Evolutionary conservation across 371 early-diverging fungal species (phyloP), one percentile per base, ranked within the genome.

Genomic region (Apophysomyces trapeziformis): DNA sequence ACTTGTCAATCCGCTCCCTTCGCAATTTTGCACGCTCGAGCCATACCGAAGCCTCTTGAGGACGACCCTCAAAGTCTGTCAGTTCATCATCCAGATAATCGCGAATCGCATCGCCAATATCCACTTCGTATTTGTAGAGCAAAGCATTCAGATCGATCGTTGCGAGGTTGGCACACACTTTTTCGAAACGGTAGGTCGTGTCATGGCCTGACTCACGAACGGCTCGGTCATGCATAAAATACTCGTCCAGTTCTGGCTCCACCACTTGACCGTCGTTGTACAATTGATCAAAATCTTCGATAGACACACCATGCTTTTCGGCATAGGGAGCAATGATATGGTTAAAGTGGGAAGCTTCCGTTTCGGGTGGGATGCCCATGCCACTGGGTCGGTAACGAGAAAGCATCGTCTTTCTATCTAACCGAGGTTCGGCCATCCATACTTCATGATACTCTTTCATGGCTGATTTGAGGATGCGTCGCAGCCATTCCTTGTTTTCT

Each of bases 201-300:
- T 98, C 98, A 77, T 98, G 98, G 5, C 98, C 99, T 8, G 95
- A 95, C 78, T 97, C 97, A 46, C 99, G 90, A 1, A 97, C 98
- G 0, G 98, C 97, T 9, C 99, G 90, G 70, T 99, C 99, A 71
- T 99, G 98, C 57, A 95, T 84, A 76, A 99, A 99, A 77, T 97
- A 99, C 43, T 80, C 89, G 79, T 99, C 98, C 47, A 99, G 76
- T 61, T 91, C 90, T 4, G 95, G 95, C 62, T 93, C 95, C 7
- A 72, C 58, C 35, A 96, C 79, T 45, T 81, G 68, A 1, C 85
- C 89, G 16, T 68, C 75, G 39, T 87, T 86, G 78, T 97, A 98
- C 67, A 81, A 65, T 6, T 73, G 65, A 68, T 87, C 87, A 74
- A 88, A 96, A 64, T 88, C 90, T 12, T 86, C 86, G 18, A 95